Conservation (phyloP, 805 yeast species). For the Metschnikowia aberdeeniae region DNA sequence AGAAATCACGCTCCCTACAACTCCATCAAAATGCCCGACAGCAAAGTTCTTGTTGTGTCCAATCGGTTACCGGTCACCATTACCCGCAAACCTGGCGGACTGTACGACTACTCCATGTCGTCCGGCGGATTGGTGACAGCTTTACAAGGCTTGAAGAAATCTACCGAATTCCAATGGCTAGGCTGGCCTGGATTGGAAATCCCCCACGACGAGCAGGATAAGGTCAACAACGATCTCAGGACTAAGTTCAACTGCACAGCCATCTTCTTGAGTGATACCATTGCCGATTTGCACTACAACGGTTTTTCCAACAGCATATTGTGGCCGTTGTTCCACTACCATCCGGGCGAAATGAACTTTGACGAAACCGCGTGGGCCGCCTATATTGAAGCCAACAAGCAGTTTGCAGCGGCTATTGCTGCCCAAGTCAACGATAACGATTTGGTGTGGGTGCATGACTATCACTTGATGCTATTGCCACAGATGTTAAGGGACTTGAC, state of each 20-base stretch:
- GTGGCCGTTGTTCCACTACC: constrained; percentile 98
- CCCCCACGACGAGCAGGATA: constrained; percentile 67
- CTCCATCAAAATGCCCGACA: constrained; percentile 23
- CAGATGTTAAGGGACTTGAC: constrained; percentile 71
- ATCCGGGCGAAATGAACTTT: constrained; percentile 98
- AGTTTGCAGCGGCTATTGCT: constrained; percentile 73
- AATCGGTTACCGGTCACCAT: constrained; percentile 95
- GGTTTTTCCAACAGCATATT: constrained; percentile 92
- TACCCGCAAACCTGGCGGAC: constrained; percentile 54
- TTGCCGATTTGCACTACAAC: constrained; percentile 94
- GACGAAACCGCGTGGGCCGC: constrained; percentile 99
- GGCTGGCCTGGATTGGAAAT: constrained; percentile 95
- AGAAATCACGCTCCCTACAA: constrained; percentile 1
- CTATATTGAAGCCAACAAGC: constrained; percentile 84
- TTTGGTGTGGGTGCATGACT: constrained; percentile 96
- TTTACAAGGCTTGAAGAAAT: constrained; percentile 80
- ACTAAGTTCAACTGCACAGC: constrained; percentile 87
- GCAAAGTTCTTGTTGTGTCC: constrained; percentile 86
- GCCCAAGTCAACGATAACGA: constrained; percentile 74
- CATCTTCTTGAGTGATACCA: constrained; percentile 76
- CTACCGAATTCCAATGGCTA: constrained; percentile 88
- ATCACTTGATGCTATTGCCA: constrained; percentile 93
- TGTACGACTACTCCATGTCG: constrained; percentile 84
- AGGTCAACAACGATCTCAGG: constrained; percentile 65
- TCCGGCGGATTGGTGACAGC: constrained; percentile 98